Percentiles rank a stretch among this genome's conserved stretches.
Evolutionary conservation across 2,329 filamentous ascomycete genomes (phyloP).

Genomic region (Tolypocladium ovalisporum): DNA sequence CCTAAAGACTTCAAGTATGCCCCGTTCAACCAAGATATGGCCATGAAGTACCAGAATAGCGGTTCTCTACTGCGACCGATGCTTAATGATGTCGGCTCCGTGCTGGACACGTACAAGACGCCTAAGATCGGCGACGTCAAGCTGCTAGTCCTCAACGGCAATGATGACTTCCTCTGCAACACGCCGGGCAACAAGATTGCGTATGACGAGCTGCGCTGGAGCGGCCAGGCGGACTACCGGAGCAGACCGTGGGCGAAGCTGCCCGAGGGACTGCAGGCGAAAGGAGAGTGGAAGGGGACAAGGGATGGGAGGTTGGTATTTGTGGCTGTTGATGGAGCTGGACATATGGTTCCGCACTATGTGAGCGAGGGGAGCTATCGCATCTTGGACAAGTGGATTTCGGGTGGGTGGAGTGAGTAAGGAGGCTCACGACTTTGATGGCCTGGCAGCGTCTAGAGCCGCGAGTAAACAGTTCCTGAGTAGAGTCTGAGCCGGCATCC

Average conservation of each 20-base stretch:
- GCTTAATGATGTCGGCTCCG: background rate
- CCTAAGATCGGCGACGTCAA: background rate
- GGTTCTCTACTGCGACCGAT: background rate
- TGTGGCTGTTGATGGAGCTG: slow-evolving; percentile 22
- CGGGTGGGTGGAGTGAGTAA: background rate
- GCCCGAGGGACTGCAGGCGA: background rate
- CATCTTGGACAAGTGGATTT: slow-evolving; percentile 10
- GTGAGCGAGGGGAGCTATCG: slow-evolving; percentile 6
- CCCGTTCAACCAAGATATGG: background rate
- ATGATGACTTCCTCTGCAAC: slow-evolving; percentile 8
- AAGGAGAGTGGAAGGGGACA: slow-evolving; percentile 5
- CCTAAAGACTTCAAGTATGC: background rate
- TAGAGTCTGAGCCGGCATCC: too few relatives aligned
- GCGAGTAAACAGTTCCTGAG: too few relatives aligned
- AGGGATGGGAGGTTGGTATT: slow-evolving; percentile 6
- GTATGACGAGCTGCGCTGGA: slow-evolving; percentile 30
- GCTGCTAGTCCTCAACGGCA: background rate
- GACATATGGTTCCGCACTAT: slow-evolving; percentile 25
- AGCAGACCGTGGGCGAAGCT: slow-evolving; percentile 11
- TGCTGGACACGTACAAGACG: background rate
- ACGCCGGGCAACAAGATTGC: slow-evolving; percentile 17
- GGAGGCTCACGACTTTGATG: too few relatives aligned
- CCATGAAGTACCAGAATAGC: background rate
- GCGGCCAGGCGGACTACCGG: slow-evolving; percentile 28
- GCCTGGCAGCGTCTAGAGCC: too few relatives aligned